Evolutionary conservation across 176 grass and related monocot genomes (phyloP).

Genomic region (Alopecurus myosuroides): DNA sequence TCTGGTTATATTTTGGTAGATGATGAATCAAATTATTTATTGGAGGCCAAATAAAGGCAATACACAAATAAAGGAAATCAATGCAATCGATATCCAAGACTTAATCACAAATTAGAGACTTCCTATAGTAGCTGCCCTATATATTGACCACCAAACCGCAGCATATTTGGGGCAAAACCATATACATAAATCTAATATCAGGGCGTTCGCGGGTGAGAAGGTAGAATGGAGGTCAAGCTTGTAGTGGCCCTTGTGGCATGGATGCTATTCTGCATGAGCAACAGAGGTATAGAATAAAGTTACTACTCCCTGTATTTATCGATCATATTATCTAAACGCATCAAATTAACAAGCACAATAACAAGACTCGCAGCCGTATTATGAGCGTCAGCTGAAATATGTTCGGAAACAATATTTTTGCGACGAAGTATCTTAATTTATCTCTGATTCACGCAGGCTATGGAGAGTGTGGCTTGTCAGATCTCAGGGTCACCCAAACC

Average conservation of each 20-base stretch:
- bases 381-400: too few species aligned
- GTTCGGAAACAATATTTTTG: neutral
- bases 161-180: neutral
- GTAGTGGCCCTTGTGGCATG: neutral
- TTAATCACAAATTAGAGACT: neutral
- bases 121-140: neutral
- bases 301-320: neutral
- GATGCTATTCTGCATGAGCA: neutral
- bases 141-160: neutral
- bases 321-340: neutral
- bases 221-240: neutral
- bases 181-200: neutral
- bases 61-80: neutral
- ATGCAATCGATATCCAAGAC: neutral
- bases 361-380: too few species aligned
- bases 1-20: neutral
- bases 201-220: neutral
- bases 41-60: neutral
- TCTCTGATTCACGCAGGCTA: neutral
- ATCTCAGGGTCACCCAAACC: neutral
- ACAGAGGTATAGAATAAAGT: neutral
- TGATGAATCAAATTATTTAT: neutral
- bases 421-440: neutral
- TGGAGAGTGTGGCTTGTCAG: neutral
- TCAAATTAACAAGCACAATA: neutral